Evolutionary conservation across 2,329 filamentous ascomycete species (phyloP), one percentile per base, ranked within the genome.

Genomic region (Stromatinia cepivora): DNA sequence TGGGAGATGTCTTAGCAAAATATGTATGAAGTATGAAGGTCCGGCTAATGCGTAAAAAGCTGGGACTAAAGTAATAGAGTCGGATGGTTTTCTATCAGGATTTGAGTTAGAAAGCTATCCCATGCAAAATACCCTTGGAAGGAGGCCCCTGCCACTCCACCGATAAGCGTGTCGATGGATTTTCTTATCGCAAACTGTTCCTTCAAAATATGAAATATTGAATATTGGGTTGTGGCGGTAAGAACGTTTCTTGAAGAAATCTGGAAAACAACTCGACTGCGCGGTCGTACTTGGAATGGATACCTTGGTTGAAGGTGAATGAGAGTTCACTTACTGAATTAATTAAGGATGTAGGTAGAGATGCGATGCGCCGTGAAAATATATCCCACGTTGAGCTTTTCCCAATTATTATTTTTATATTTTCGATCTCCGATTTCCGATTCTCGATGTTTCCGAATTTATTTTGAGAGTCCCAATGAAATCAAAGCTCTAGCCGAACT

Each of bases 1-100:
- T 71, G 54, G 61, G 58, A 53, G 39, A 64, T 70, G 57, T 70
- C 31, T 42, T 57, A 25, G 45, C 20, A 25, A 56, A 56, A 66
- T 42, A 25, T 11, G 25, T 42, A 11, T 66, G 17, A 9, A n/a
- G 20, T 50, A 11, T 46, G n/a, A 52, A 42, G 31, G 31, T 28
- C 46, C n/a, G 61, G 46, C 9, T 25, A 28, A 28, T 13, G 10
- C 46, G 17, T 11, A 61, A 45, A 28, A 45, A 28, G 25, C 25
- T 46, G 57, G 10, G 17, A 25, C 46, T 63, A 28, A 39, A 50
- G 46, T 17, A 52, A 6, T 20, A 9, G 34, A 52, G 53, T 48
- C 31, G 62, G 56, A 58, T 46, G 39, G 56, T 67, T 71, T 70
- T 63, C 73, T 75, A 62, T 53, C 69, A 69, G 69, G 63, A 28